Conservation (phyloP, 1,139 yeast species). For the Candida freyschussii region DNA sequence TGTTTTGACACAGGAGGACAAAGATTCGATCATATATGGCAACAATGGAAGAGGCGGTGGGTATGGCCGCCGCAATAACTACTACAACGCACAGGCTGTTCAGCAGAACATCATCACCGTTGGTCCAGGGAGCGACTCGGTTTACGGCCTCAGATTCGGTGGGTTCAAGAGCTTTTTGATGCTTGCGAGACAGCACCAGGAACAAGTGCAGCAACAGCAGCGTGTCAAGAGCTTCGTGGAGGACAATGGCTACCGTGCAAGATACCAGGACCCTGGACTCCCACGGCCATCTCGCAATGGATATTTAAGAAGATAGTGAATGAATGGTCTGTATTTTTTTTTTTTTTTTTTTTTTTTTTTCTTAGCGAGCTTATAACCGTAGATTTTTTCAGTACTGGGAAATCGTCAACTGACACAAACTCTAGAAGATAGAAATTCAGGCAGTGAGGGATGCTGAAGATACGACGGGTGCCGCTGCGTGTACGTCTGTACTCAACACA, state of each 20-base stretch:
- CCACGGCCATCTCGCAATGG: constrained; percentile 3
- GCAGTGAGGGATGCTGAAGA: too few relatives aligned
- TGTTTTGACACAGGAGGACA: constrained; percentile 65
- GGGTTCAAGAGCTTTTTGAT: constrained; percentile 23
- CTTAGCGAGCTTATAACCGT: too few relatives aligned
- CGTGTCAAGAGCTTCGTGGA: constrained; percentile 10
- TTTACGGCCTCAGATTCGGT: constrained; percentile 21
- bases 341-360: too few relatives aligned
- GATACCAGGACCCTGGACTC: constrained; percentile 1
- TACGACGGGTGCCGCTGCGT: too few relatives aligned
- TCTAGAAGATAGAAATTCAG: too few relatives aligned
- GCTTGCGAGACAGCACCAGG: constrained; percentile 13
- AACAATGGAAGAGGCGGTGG: constrained; percentile 15
- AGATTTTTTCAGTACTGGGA: too few relatives aligned
- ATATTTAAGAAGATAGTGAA: too few relatives aligned
- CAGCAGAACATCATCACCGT: constrained; percentile 19
- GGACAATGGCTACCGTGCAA: background rate
- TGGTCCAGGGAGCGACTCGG: constrained; percentile 22
- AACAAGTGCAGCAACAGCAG: constrained; percentile 16
- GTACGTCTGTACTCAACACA: too few relatives aligned
- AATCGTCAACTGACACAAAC: too few relatives aligned
- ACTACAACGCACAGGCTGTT: constrained; percentile 9
- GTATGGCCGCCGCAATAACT: constrained; percentile 12
- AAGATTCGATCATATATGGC: constrained; percentile 49
- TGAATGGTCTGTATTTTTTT: too few relatives aligned